Conservation (phyloP, 2,329 filamentous ascomycete species). For the Monosporascus sp. region DNA sequence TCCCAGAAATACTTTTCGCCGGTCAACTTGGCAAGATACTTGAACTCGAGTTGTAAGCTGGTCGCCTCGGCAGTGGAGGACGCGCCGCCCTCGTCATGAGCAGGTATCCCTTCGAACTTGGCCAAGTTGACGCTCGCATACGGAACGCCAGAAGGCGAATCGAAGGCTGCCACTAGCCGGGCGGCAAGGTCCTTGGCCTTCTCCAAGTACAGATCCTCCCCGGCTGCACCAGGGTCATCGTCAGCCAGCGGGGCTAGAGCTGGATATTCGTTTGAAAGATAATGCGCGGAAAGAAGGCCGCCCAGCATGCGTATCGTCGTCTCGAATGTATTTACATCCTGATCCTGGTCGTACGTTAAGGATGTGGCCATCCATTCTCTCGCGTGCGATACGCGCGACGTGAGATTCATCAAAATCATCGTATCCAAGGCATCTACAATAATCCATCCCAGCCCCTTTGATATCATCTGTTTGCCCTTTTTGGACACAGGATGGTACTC, state of each 20-base stretch:
- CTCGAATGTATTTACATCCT: constrained; percentile 96
- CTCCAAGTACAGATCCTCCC: constrained; percentile 91
- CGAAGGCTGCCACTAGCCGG: constrained; percentile 79
- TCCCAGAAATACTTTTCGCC: constrained; percentile 93
- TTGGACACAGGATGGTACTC: constrained; percentile 83
- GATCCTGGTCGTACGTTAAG: constrained; percentile 82
- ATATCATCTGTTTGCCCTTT: constrained; percentile 75
- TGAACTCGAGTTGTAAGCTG: constrained; percentile 90
- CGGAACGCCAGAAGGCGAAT: constrained; percentile 79
- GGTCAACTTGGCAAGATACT: constrained; percentile 91
- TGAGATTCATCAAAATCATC: constrained; percentile 97
- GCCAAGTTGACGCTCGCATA: constrained; percentile 87
- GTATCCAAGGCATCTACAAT: constrained; percentile 95
- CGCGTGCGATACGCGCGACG: constrained; percentile 75
- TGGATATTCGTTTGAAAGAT: constrained; percentile 80
- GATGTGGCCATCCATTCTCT: constrained; percentile 81
- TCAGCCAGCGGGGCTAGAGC: constrained; percentile 69
- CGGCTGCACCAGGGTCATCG: constrained; percentile 65
- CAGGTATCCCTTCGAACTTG: constrained; percentile 68
- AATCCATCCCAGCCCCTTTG: constrained; percentile 92
- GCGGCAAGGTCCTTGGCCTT: constrained; percentile 93
- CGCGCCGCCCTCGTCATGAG: constrained; percentile 79
- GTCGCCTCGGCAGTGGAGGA: constrained; percentile 93
- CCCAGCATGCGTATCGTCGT: constrained; percentile 97
- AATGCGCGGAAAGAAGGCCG: constrained; percentile 87